Conservation (phyloP, 495 filamentous ascomycete species). For the Penicillium riverlandense region DNA sequence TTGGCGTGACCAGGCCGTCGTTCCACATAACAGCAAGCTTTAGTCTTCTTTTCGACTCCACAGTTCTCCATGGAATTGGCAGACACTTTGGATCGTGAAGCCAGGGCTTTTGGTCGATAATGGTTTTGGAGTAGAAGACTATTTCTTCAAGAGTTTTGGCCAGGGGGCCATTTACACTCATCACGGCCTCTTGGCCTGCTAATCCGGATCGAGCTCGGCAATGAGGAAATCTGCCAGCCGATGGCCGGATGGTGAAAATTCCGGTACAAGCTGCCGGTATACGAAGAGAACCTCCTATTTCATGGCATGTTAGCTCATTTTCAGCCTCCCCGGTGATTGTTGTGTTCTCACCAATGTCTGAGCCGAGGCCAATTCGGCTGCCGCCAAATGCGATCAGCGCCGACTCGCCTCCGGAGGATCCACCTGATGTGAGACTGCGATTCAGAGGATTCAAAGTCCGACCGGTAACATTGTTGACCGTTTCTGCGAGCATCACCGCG, state of each 20-base stretch:
- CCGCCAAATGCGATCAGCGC: slow-evolving; percentile 32
- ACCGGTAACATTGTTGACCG: slow-evolving; percentile 43
- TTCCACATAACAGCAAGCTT: slow-evolving; percentile 55
- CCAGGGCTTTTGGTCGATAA: slow-evolving; percentile 48
- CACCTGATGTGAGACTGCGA: slow-evolving; percentile 27
- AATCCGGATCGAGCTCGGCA: slow-evolving; percentile 40
- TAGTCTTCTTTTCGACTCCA: slow-evolving; percentile 22
- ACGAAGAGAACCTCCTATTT: too few relatives aligned
- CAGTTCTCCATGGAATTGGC: slow-evolving; percentile 10
- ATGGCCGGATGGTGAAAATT: slow-evolving; percentile 40
- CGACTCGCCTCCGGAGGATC: slow-evolving; percentile 35
- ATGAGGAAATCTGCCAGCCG: slow-evolving; percentile 35
- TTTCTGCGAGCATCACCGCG: slow-evolving; percentile 33
- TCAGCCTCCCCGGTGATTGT: too few relatives aligned
- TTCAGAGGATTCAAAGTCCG: slow-evolving; percentile 24
- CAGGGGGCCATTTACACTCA: slow-evolving; percentile 10
- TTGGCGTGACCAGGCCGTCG: slow-evolving; percentile 56
- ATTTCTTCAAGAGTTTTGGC: slow-evolving; percentile 3
- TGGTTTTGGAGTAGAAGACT: slow-evolving; percentile 18
- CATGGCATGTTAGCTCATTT: too few relatives aligned
- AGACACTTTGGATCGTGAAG: slow-evolving; percentile 25
- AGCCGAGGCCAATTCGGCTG: slow-evolving; percentile 29
- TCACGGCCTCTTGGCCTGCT: slow-evolving; percentile 23
- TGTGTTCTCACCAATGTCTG: slow-evolving; percentile 24
- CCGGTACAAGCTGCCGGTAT: slow-evolving; percentile 3